Base-by-base conservation (phyloP, 495 filamentous ascomycete genomes). In the Amniculicola lignicola region DNA sequence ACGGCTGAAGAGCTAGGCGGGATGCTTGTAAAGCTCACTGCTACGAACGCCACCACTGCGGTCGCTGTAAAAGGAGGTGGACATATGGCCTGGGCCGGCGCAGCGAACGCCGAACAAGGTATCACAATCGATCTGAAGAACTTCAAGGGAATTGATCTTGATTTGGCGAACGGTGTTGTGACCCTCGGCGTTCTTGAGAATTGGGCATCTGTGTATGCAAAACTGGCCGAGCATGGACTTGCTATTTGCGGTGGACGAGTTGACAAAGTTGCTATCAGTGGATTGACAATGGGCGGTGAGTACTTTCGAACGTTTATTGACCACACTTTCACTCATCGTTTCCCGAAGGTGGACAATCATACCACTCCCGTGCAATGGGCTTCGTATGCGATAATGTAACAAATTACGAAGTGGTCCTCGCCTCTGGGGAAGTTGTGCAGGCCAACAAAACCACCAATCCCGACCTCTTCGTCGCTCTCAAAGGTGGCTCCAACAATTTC, bases 361-460 rank as follows among this genome's bases (percentile, higher is more conserved):
- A 24, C 25, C 41, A 35, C 33, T 39, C 42, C 74, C 78, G 54
- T n/a, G 6, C 14, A 11, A n/a, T 80, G 51, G 81, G 80, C 2
- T 83, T 77, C 75, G 78, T 74, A 3, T 76, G 77, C 38, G 74
- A 78, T 38, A 41, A 35, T 19, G 53, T 57, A 3, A 22, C 25
- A 15, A 38, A 43, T 41, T 82, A 65, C 57, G 79, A 83, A 41
- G 70, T 84, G 14, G 79, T 83, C 19, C 68, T 83, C 6, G 76
- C 79, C 40, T 78, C 79, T 61, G 74, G 75, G 18, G 77, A 71
- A 16, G 72, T 82, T 61, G 70, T 78, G 21, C 72, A 74, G 40
- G 79, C 76, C 6, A 76, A 70, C 37, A 62, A 64, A 14, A 65
- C 69, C 18, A 50, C 49, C 36, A 61, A 78, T 40, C 66, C 71